Evolutionary conservation across 257 asterid genomes (phyloP), one percentile per base, ranked within the genome.

Genomic region (Solanum commersonii): DNA sequence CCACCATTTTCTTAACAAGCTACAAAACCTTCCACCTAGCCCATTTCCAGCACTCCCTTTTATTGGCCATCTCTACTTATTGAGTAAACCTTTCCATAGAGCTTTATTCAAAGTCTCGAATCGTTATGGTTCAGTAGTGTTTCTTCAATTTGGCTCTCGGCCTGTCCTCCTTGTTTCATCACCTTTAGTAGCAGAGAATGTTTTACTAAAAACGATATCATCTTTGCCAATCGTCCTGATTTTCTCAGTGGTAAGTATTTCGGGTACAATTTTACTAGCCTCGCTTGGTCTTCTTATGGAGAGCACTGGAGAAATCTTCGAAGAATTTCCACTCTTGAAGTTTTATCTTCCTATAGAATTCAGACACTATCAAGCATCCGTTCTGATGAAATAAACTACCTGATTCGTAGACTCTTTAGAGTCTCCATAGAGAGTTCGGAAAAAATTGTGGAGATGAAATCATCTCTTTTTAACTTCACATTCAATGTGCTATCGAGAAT

Each of bases 101-200:
- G 90, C 96, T 89, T 71, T 92, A 13, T 89, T 90, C 52, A 88
- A 85, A 11, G 84, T 94, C 87, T 92, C 97, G 2, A 7, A 34
- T 59, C 87, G 87, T 22, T 87, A 91, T 74, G 95, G 96, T 10
- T 92, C 95, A 0, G 60, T 93, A 40, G 85, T 91, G 33, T 81
- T 90, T 3, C 97, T 95, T 44, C 89, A 59, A 8, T 91, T 95
- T 86, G 98, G 97, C 25, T 89, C 94, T 1, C 91, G 93, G 14
- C 89, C 91, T 0, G 94, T 92, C 31, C 93, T 95, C 71, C 87
- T 93, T 14, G 92, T 94, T 27, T 92, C 98, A n/a, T 94, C 98
- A 3, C 94, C 96, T 9, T 60, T 92, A 2, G 92, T 89, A 1
- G 93, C 89, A 0, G 94, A 95, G 97, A 95, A 65, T 94, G 96